Evolutionary conservation across 2,329 filamentous ascomycete genomes (phyloP).

Genomic region (Hypoxylon sp.): DNA sequence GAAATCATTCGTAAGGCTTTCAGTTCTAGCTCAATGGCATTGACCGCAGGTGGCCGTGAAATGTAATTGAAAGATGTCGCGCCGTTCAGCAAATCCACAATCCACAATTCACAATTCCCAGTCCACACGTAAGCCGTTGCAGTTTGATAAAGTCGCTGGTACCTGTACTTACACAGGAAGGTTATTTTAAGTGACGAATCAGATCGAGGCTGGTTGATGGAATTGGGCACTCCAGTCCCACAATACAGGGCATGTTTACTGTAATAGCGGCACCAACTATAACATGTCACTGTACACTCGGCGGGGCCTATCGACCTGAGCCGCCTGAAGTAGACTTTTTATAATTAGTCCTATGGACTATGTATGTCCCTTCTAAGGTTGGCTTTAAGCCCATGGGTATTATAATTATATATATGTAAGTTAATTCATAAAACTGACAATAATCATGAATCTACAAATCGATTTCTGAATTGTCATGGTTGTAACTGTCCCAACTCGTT

Average conservation of each 20-base stretch:
- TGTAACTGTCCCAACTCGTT: constrained; percentile 6
- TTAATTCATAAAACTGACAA: background rate
- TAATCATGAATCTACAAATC: constrained; percentile 7
- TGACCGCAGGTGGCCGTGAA: constrained; percentile 22
- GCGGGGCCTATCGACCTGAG: constrained; percentile 15
- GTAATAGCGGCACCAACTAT: constrained; percentile 2
- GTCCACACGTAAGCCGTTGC: constrained; percentile 48
- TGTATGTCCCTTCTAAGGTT: too few species aligned
- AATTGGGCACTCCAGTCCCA: constrained; percentile 21
- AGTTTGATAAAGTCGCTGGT: constrained; percentile 30
- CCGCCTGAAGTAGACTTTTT: background rate
- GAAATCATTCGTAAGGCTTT: constrained; percentile 41
- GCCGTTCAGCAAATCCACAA: constrained; percentile 35
- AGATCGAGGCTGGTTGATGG: constrained; percentile 27
- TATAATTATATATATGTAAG: too few species aligned
- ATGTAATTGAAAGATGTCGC: constrained; percentile 37
- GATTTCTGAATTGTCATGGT: constrained; percentile 9
- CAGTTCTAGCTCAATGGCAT: constrained; percentile 30
- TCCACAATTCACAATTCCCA: constrained; percentile 19
- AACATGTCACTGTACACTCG: background rate
- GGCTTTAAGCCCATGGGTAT: too few species aligned
- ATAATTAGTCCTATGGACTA: background rate
- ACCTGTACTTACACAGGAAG: constrained; percentile 31
- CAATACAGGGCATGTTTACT: constrained; percentile 21
- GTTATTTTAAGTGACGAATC: constrained; percentile 43